Evolutionary conservation across 2,329 filamentous ascomycete species (phyloP), one percentile per base, ranked within the genome.

Genomic region (Sarocladium oryzae): DNA sequence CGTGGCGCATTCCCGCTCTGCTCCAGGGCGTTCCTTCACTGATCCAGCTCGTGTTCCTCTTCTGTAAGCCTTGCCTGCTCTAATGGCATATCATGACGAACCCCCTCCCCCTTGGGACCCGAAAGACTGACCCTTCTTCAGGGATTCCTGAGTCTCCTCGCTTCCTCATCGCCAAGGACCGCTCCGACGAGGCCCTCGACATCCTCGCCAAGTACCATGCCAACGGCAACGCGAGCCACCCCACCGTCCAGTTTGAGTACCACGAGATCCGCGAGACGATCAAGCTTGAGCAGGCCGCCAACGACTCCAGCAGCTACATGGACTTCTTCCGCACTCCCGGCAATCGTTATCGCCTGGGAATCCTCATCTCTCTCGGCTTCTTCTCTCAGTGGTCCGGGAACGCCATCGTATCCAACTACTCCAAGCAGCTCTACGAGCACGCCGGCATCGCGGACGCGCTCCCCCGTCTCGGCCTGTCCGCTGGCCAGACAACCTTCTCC

Each of bases 341-440:
- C n/a, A 85, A 86, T 68, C 72, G 81, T 48, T 79, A 80, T 63
- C 73, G 82, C 5, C 68, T 86, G 35, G 69, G 76, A 26, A 74
- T 85, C 48, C 69, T 84, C 16, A 63, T 82, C 28, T 81, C 78
- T 0, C 71, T 85, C n/a, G 82, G 80, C 53, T 65, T 84, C 53
- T 82, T 84, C 56, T 82, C 79, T 0, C 81, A 85, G 63, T 85
- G 81, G 68, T 78, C 75, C 45, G 82, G 82, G 32, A 85, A 85
- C 58, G 81, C 77, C 9, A 67, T 85, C 3, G 79, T 85, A 56
- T 78, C 74, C 46, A 84, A 85, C 62, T 85, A 85, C 60, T 77
- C 81, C 52, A 78, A 79, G 41, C 69, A 72, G 38, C 73, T 85
- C 53, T 82, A 82, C 64, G 65, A 72, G 21, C 74, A 73, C 28